phyloP scores from a whole-genome alignment of 352 stramenopile species.

The Phytopythium chamaehyphon region DNA sequence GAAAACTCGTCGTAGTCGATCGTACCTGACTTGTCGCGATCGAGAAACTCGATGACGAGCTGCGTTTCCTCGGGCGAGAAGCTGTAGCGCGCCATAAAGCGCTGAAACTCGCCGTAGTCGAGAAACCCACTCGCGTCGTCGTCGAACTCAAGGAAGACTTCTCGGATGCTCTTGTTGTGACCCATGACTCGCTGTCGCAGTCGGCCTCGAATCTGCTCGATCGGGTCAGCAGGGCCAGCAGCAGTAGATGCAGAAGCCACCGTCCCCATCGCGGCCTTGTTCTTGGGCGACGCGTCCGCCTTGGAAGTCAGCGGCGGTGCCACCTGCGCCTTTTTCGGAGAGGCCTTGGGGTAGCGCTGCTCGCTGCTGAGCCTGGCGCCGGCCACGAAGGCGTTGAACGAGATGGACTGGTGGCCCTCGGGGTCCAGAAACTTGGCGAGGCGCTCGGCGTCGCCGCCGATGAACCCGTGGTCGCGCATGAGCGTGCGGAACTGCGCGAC shows the following conservation, averaged over 20 bases:
- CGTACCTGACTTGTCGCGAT: slow-evolving; percentile 51
- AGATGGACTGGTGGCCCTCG: slow-evolving; percentile 31
- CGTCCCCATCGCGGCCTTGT: slow-evolving; percentile 15
- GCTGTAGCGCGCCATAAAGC: slow-evolving; percentile 62
- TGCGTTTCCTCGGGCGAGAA: slow-evolving; percentile 44
- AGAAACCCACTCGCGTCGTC: slow-evolving; percentile 48
- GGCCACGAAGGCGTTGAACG: slow-evolving; percentile 53
- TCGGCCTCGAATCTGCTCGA: slow-evolving; percentile 53
- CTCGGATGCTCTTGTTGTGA: slow-evolving; percentile 65
- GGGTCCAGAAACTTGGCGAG: slow-evolving; percentile 42
- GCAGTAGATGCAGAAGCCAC: neutral
- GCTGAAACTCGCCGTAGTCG: slow-evolving; percentile 62
- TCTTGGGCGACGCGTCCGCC: slow-evolving; percentile 11
- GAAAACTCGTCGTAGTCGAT: slow-evolving; percentile 79
- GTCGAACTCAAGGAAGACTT: slow-evolving; percentile 72
- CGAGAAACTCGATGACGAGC: slow-evolving; percentile 44
- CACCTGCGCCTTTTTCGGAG: slow-evolving; percentile 40
- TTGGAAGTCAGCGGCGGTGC: slow-evolving; percentile 23
- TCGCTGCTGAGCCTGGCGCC: slow-evolving; percentile 26
- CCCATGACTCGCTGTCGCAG: slow-evolving; percentile 63
- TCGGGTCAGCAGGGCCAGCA: slow-evolving; percentile 23
- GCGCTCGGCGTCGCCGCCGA: slow-evolving; percentile 41
- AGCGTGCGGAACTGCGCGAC: slow-evolving; percentile 43
- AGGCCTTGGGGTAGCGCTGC: slow-evolving; percentile 41
- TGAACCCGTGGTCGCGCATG: slow-evolving; percentile 50